phyloP scores from a whole-genome alignment of 1,284 basidiomycete species.

The Vanrija sp. region DNA sequence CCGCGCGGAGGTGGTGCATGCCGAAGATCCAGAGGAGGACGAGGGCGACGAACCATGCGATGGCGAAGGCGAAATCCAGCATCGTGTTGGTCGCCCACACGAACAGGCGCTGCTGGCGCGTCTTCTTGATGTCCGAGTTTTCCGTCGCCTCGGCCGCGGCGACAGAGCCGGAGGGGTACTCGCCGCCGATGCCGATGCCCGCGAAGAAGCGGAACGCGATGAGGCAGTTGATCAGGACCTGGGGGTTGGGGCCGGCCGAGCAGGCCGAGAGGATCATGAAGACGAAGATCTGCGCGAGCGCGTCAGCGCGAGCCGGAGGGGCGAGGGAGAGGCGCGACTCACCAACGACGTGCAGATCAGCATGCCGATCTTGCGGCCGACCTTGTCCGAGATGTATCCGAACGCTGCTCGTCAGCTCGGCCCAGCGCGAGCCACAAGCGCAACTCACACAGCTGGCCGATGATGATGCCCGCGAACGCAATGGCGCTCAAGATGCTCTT shows the following conservation, averaged over 20 bases:
- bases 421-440: neutral
- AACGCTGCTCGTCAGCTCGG: constrained; percentile 26
- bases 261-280: constrained; percentile 72
- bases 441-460: constrained; percentile 52
- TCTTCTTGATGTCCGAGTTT: constrained; percentile 63
- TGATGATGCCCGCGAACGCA: constrained; percentile 74
- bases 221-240: constrained; percentile 69
- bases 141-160: constrained; percentile 88
- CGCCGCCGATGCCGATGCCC: constrained; percentile 71
- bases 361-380: constrained; percentile 54
- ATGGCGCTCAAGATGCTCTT: constrained; percentile 60
- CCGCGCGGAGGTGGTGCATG: constrained; percentile 61
- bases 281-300: constrained; percentile 56
- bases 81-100: constrained; percentile 63
- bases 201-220: constrained; percentile 77
- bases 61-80: constrained; percentile 85
- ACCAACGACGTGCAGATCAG: constrained; percentile 58
- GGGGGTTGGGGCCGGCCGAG: constrained; percentile 2
- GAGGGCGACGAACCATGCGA: constrained; percentile 72
- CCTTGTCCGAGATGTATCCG: constrained; percentile 71
- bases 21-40: constrained; percentile 85
- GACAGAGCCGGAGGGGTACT: constrained; percentile 89
- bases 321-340: no score
- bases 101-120: constrained; percentile 78
- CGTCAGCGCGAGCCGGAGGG: constrained; percentile 52